Evolutionary conservation across 1,139 yeast species (phyloP).

Genomic region (Geotrichum fermentans): DNA sequence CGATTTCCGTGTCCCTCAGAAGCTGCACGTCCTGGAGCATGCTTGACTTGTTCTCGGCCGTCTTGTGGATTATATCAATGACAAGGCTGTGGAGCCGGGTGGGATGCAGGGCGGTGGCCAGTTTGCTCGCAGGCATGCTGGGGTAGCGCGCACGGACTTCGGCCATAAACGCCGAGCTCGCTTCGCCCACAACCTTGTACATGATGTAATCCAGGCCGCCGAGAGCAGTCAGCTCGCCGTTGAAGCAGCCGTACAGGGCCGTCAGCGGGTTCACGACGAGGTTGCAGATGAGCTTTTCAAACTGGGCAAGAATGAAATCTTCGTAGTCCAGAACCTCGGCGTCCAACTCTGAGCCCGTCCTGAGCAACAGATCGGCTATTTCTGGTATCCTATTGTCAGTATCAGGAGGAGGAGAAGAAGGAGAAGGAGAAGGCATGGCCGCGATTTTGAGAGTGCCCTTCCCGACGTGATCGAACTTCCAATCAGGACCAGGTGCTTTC

Average conservation of each 20-base stretch:
- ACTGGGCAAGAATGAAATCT: slow-evolving; percentile 59
- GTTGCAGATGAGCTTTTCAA: slow-evolving; percentile 70
- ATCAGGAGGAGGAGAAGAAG: not conserved
- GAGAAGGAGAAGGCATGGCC: not conserved
- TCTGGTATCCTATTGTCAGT: too few species aligned
- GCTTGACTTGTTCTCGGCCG: slow-evolving; percentile 66
- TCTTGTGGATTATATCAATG: slow-evolving; percentile 43
- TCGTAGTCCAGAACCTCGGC: slow-evolving; percentile 47
- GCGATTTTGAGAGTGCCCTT: slow-evolving; percentile 52
- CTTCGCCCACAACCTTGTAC: slow-evolving; percentile 30
- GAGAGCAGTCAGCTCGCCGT: slow-evolving; percentile 55
- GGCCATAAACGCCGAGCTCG: slow-evolving; percentile 27
- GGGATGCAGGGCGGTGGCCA: slow-evolving; percentile 16
- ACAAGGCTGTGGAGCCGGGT: slow-evolving; percentile 46
- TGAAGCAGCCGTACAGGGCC: slow-evolving; percentile 60
- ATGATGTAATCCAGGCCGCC: slow-evolving; percentile 23
- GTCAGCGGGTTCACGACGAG: slow-evolving; percentile 74
- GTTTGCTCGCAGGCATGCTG: slow-evolving; percentile 14
- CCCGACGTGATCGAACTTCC: slow-evolving; percentile 59
- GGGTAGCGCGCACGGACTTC: slow-evolving; percentile 34
- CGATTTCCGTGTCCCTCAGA: slow-evolving; percentile 65
- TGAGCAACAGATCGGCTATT: slow-evolving; percentile 7
- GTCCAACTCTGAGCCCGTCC: slow-evolving; percentile 35
- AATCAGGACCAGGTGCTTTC: slow-evolving; percentile 33
- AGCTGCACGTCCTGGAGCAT: slow-evolving; percentile 78